Evolutionary conservation across 768 basidiomycete genomes (phyloP), one percentile per base, ranked within the genome.

Genomic region (Suillus paluster): DNA sequence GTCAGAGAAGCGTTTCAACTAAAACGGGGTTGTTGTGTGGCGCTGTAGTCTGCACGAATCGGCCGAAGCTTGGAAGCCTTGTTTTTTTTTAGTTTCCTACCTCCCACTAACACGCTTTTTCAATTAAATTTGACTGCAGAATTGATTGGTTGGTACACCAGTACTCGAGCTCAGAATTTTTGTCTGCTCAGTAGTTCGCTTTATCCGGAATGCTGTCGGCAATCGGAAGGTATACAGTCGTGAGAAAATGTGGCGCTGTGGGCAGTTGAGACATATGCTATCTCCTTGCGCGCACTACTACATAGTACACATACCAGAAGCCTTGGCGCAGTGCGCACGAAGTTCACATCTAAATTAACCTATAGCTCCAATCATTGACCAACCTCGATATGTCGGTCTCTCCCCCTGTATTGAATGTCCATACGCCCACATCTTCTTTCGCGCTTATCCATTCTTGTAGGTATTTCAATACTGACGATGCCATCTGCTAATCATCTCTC

Each of bases 381-480:
- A 48, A 14, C 33, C 30, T 21, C 2, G 5, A 38, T 52, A 78
- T 75, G 75, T 63, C 78, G 27, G 62, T 69, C 27, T 65, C 77
- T 19, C 82, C 82, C 1, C 70, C 84, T 21, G 74, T 92, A 42
- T 75, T 94, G 59, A 84, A 90, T 66, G 82, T 94, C 23, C 93
- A 94, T 67, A 93, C 93, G 0, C 93, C 92, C 0, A 71, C 79
- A 1, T 83, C 86, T 7, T 94, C 92, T 11, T 87, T 93, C 67
- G 85, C 91, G 4, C 80, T 94, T 39, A 77, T 89, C 19, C 91
- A 94, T 71, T 90, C 90, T 34, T 74, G 92, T 91, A 70, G 73
- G 89, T 79, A 55, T 25, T 42, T 17, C n/a, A 34, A 27, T 4
- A 52, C 44, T 52, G 8, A 60, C n/a, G 27, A 30, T 30, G 30